Base-by-base conservation (phyloP, 108 stramenopile genomes). In the Conticribra weissflogii region DNA sequence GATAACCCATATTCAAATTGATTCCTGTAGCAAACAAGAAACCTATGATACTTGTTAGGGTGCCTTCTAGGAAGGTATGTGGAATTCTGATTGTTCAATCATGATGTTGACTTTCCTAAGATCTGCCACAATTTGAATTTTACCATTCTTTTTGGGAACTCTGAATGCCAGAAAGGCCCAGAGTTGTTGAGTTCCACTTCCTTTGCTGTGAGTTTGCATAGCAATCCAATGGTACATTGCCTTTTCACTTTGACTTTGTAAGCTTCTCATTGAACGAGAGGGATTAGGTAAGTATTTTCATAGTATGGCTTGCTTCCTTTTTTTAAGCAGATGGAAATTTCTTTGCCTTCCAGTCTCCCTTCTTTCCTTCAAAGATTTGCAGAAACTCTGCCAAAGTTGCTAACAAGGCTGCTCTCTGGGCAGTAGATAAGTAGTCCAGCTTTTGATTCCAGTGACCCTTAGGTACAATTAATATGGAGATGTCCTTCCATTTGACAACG, bases 1-100 rank as follows among this genome's bases (percentile, higher is more conserved):
- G n/a, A n/a, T n/a, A n/a, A n/a, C n/a, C n/a, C 64, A 66, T 66
- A 31, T 53, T 66, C 3, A 66, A 27, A 33, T 66, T 52, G 50
- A 66, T 25, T 0, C 25, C 29, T 14, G 64, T 24, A 21, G 31
- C 50, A 41, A 24, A 66, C 1, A 31, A 2, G 53, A 66, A 34
- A 24, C 65, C 65, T 0, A 21, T 16, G 0, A 66, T 18, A 0
- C 33, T 24, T 3, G 34, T 36, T 2, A 66, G 15, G 0, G 54
- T 54, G 34, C 54, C 65, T 12, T 66, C 65, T n/a, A 27, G 9
- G 53, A 36, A 17, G 22, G 7, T 15, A 54, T 32, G 9, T 14
- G 34, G 21, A 17, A 66, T 53, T 66, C 51, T 23, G 25, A n/a
- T 9, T 31, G 49, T 36, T 36, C 23, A 0, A 66, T n/a, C 1